These are phyloP conservation scores for Botrytis sinoallii DNA, from an alignment of 2,329 filamentous ascomycete genomes.

Conservation along the genomic window DNA sequence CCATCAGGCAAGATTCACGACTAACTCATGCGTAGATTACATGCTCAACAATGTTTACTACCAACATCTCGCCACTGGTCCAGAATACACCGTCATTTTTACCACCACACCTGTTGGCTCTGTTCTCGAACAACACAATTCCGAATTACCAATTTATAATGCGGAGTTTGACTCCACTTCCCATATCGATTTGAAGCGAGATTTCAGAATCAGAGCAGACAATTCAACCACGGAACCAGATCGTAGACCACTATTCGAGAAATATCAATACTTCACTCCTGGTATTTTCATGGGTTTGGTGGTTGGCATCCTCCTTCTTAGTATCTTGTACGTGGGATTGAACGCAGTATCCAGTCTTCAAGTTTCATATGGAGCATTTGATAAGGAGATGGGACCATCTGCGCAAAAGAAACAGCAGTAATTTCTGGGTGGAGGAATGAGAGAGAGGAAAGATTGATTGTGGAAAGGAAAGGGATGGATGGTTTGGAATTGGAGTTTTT, in stretches of 20 bases:
- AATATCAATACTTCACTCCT: conserved; percentile 91
- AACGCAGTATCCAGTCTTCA: conserved; percentile 74
- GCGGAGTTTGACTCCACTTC: conserved; percentile 59
- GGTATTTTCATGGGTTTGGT: conserved; percentile 87
- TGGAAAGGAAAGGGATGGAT: conserved; percentile 1
- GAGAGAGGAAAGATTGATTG: background rate
- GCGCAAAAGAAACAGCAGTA: conserved; percentile 77
- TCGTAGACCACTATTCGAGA: conserved; percentile 70
- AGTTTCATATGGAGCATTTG: conserved; percentile 91
- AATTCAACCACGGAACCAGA: conserved; percentile 46
- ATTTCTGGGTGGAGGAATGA: background rate
- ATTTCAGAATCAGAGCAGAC: conserved; percentile 37
- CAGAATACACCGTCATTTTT: conserved; percentile 72
- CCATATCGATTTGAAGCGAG: conserved; percentile 72
- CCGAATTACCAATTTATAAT: conserved; percentile 50
- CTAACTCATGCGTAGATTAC: conserved; percentile 28
- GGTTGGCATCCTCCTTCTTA: conserved; percentile 65
- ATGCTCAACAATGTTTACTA: conserved; percentile 37
- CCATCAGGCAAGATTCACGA: background rate
- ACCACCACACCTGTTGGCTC: conserved; percentile 54
- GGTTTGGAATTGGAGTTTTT: conserved; percentile 6
- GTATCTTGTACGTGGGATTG: conserved; percentile 76
- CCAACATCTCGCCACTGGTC: conserved; percentile 31
- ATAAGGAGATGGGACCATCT: conserved; percentile 89
- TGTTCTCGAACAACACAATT: background rate